Conservation (phyloP, 2,329 filamentous ascomycete genomes). For the Calonectria fujianensis region DNA sequence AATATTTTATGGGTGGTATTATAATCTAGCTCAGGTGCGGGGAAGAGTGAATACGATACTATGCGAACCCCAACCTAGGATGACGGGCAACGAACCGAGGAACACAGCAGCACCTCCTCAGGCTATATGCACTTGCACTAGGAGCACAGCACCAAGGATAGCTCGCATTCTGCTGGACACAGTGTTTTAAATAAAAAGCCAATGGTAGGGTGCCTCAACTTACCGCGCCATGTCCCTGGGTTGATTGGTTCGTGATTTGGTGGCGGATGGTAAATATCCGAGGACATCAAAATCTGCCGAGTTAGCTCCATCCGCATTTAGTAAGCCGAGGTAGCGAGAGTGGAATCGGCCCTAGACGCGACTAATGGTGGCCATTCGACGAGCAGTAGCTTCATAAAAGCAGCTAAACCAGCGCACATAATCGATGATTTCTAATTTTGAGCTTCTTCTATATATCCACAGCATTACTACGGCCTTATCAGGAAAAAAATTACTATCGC, state of each 20-base stretch:
- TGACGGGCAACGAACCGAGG: not conserved
- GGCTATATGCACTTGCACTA: not conserved
- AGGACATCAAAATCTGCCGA: not conserved
- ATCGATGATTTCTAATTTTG: not conserved
- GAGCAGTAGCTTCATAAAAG: not conserved
- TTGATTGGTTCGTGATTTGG: not conserved
- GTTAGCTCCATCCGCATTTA: constrained; percentile 12
- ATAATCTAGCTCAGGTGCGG: not conserved
- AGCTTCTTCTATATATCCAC: not conserved
- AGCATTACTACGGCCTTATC: not conserved
- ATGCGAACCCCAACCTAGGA: not conserved
- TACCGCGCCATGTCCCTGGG: too few relatives aligned
- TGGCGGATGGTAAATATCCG: not conserved
- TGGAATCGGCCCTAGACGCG: not conserved
- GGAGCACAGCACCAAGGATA: not conserved
- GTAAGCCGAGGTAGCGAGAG: constrained; percentile 17
- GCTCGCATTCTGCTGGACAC: not conserved
- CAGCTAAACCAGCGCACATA: not conserved
- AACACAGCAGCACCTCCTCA: not conserved
- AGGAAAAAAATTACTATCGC: not conserved
- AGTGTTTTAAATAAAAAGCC: not conserved
- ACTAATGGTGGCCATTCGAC: not conserved
- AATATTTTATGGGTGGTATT: not conserved
- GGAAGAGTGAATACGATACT: not conserved
- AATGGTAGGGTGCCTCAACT: not conserved